Evolutionary conservation across 768 basidiomycete species (phyloP).

Genomic region (Cyathus striatus): DNA sequence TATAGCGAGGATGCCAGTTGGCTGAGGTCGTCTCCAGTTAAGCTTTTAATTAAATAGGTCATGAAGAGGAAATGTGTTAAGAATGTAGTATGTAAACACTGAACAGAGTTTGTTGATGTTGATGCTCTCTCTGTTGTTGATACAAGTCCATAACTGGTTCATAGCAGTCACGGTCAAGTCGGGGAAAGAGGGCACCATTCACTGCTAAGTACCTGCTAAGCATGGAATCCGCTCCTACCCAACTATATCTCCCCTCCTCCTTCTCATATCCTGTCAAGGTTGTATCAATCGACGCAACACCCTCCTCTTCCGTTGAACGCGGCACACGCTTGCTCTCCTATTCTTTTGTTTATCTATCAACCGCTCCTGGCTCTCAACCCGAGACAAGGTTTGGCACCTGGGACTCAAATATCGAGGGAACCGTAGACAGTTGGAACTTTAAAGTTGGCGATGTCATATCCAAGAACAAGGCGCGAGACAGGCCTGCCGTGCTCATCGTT

Average conservation of each 20-base stretch:
- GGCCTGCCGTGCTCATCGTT: constrained; percentile 57
- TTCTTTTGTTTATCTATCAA: constrained; percentile 61
- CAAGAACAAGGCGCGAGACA: constrained; percentile 50
- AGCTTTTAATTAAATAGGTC: no score
- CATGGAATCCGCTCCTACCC: constrained; percentile 62
- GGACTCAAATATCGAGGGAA: constrained; percentile 85
- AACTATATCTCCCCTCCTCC: constrained; percentile 67
- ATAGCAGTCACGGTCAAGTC: no score
- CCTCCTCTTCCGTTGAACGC: constrained; percentile 46
- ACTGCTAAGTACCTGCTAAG: no score
- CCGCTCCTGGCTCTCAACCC: constrained; percentile 37
- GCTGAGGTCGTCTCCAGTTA: constrained; percentile 20
- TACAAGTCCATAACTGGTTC: no score
- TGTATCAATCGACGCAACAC: constrained; percentile 54
- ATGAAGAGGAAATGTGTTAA: no score
- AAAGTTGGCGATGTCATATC: constrained; percentile 62
- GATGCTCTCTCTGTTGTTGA: no score
- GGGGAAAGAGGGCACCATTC: no score
- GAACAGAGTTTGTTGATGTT: no score
- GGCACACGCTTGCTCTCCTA: constrained; percentile 82
- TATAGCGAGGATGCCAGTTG: constrained; percentile 18
- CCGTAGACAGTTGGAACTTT: constrained; percentile 66
- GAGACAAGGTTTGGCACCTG: constrained; percentile 84
- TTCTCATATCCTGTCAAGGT: constrained; percentile 88
- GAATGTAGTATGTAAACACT: no score